A percentile compares a stretch with the other conserved stretches of the same genome.
Conservation (phyloP, 495 filamentous ascomycete genomes). For the Penicillium psychrofluorescens region DNA sequence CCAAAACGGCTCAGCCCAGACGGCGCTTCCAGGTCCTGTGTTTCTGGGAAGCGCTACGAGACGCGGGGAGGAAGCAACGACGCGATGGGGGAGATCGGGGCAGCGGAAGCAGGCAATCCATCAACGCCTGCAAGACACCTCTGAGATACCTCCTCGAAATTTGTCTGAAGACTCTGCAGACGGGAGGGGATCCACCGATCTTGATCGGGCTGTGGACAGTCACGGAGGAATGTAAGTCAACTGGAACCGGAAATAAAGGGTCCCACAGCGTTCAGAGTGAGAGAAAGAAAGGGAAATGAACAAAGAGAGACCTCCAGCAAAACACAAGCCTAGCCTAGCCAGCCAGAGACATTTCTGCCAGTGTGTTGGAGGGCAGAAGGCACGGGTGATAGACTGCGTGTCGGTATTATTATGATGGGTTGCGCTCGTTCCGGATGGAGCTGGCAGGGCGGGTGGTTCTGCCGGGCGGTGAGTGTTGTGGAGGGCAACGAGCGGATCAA, state of each 20-base stretch:
- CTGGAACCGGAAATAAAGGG: conserved; percentile 13
- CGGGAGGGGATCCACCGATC: conserved; percentile 1
- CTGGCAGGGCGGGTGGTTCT: conserved; percentile 3
- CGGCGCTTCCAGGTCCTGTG: conserved; percentile 2
- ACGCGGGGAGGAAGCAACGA: conserved; percentile 23
- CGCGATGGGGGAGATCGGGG: conserved; percentile 12
- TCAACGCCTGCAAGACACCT: conserved; percentile 8
- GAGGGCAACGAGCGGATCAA: conserved; percentile 15
- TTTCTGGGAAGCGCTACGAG: conserved; percentile 3
- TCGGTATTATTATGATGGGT: no score
- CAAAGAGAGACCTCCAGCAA: not conserved
- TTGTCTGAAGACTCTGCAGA: no score
- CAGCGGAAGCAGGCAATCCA: conserved; percentile 9
- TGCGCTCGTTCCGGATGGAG: no score
- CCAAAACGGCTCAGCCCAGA: not conserved
- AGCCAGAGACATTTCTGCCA: no score
- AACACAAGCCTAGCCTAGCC: no score
- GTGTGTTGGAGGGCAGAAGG: no score
- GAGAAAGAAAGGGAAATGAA: not conserved
- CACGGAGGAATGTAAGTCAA: conserved; percentile 20
- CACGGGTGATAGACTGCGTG: no score
- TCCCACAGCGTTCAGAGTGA: not conserved
- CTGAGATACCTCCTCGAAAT: not conserved
- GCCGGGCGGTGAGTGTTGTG: conserved; percentile 22
- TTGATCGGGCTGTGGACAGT: conserved; percentile 5